A percentile compares a stretch with the other conserved stretches of the same genome.
phyloP scores from a whole-genome alignment of 306 rosid genomes.

The Rosa chinensis region DNA sequence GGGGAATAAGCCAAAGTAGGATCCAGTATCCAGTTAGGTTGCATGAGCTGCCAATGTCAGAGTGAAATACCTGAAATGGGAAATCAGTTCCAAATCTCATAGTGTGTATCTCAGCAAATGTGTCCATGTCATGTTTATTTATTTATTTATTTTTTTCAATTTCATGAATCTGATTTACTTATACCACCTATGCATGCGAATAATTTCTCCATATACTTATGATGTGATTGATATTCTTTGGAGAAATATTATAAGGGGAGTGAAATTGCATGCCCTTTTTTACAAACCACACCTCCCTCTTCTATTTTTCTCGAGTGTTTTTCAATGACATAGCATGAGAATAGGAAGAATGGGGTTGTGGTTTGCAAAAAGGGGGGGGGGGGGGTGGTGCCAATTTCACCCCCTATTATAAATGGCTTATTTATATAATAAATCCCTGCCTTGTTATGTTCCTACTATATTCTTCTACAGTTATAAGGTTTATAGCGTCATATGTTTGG shows the following conservation, averaged over 20 bases:
- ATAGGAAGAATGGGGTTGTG: too few species aligned
- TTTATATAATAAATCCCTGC: not conserved
- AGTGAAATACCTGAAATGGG: not conserved
- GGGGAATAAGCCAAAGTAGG: not conserved
- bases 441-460: not conserved
- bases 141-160: not conserved
- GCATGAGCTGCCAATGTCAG: not conserved
- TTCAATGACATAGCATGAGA: not conserved
- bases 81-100: not conserved
- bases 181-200: not conserved
- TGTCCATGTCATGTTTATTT: not conserved
- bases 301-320: not conserved
- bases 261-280: too few species aligned
- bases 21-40: not conserved
- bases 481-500: not conserved
- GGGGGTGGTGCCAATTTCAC: too few species aligned
- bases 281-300: too few species aligned
- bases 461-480: not conserved
- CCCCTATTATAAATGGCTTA: too few species aligned
- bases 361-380: too few species aligned
- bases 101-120: not conserved
- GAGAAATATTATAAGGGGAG: too few species aligned
- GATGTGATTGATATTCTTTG: not conserved
- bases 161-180: not conserved
- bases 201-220: not conserved